A percentile compares a stretch with the other conserved stretches of the same genome.
Evolutionary conservation across 768 basidiomycete species (phyloP).

Genomic region (Collybia sordida): DNA sequence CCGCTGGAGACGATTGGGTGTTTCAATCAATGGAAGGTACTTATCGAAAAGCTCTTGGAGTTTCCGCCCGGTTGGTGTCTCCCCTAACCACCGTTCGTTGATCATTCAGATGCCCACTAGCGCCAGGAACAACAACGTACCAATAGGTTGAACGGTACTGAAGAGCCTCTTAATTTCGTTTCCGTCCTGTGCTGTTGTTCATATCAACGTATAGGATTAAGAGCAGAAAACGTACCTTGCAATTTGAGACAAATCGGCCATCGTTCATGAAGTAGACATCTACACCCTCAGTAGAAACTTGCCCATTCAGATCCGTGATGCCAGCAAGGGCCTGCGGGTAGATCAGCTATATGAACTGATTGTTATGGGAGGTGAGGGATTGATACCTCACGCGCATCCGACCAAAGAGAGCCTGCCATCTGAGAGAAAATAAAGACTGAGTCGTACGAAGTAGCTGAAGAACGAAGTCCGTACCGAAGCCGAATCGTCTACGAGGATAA

Average conservation of each 20-base stretch:
- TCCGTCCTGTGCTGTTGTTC: constrained; percentile 3
- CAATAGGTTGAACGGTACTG: constrained; percentile 10
- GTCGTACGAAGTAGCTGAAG: not conserved
- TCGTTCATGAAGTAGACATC: constrained; percentile 2
- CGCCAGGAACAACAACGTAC: too few relatives aligned
- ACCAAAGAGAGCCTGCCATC: constrained; percentile 19
- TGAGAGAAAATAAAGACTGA: not conserved
- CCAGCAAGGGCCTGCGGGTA: constrained; percentile 5
- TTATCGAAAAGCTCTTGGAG: constrained; percentile 12
- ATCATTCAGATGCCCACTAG: too few relatives aligned
- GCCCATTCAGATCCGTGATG: constrained; percentile 9
- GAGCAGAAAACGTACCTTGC: not conserved
- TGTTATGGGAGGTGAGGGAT: not conserved
- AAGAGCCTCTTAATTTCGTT: constrained; percentile 10
- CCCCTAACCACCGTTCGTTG: constrained; percentile 8
- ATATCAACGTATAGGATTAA: not conserved
- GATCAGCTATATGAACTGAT: not conserved
- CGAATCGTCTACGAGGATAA: constrained; percentile 21
- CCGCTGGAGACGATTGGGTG: constrained; percentile 7
- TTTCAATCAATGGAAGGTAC: constrained; percentile 16
- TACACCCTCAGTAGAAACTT: constrained; percentile 4
- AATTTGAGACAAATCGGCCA: not conserved
- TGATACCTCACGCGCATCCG: constrained; percentile 15
- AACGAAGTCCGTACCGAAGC: constrained; percentile 12
- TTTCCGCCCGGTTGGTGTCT: constrained; percentile 14